Base-by-base conservation (phyloP, 805 yeast species). In the Candida maris region DNA sequence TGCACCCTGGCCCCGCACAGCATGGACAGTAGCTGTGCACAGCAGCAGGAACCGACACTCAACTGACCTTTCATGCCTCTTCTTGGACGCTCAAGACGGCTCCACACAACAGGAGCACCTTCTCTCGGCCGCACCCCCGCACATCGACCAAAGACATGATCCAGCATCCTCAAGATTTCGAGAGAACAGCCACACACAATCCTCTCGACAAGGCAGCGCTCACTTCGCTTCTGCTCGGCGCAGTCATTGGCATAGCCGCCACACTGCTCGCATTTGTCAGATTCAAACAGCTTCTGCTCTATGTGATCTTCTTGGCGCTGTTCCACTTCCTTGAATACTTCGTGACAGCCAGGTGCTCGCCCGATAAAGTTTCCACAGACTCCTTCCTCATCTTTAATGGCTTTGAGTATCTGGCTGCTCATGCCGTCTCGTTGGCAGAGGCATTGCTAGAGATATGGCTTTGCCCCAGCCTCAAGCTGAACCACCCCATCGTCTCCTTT, bases 251-350 rank as follows among this genome's bases (percentile, higher is more conserved):
- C 1, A 27, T 54, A 1, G 55, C 68, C 0, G 4, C 64, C 0
- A 62, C 64, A 0, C 35, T 62, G 0, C 5, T 63, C 2, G 54
- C 61, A 4, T 37, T 44, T 8, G 34, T 58, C 2, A 37, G 38
- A 2, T 61, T 67, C 45, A 59, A 54, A 27, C 58, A 65, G 5
- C 30, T 54, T 2, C 45, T 52, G 4, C 12, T 77, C 0, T 87
- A 84, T 55, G 39, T 82, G 7, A 56, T 70, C 8, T 56, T 73
- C 1, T 54, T 85, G 7, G 57, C 81, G 3, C 19, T 70, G 0
- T 93, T 91, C 62, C 97, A 93, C 57, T 74, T 85, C 48, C 56
- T 85, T 15, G 98, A 93, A 62, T 93, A 81, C 56, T 76, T 73
- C 51, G 73, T 79, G 26, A 93, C 98, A 0, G 88, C 95, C 0